These are phyloP conservation scores for Yarrowia sp. DNA, from an alignment of 805 yeast species.

Conservation along the genomic window DNA sequence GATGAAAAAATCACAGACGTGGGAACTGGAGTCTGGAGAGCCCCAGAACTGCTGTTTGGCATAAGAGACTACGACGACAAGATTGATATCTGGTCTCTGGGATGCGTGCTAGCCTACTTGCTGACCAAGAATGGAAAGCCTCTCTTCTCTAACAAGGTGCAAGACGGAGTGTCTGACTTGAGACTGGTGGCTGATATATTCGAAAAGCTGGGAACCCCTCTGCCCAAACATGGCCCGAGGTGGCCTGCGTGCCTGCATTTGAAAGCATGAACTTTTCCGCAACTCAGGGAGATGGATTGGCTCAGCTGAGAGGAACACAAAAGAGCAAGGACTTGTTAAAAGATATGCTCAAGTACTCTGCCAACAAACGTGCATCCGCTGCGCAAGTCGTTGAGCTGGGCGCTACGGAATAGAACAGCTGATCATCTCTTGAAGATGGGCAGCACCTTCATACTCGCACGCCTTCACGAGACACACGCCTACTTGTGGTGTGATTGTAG, in stretches of 20 bases:
- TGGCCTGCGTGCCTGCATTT: constrained; percentile 26
- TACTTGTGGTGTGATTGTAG: too few relatives aligned
- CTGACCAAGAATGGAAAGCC: constrained; percentile 43
- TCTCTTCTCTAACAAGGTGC: constrained; percentile 40
- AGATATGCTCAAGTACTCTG: background rate
- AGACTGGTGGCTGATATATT: constrained; percentile 55
- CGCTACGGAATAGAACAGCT: background rate
- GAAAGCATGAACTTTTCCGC: constrained; percentile 27
- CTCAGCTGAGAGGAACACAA: background rate
- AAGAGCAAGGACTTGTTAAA: background rate
- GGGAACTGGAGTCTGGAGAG: constrained; percentile 62
- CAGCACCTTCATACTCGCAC: too few relatives aligned
- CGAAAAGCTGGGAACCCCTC: constrained; percentile 61
- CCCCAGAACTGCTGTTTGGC: constrained; percentile 71
- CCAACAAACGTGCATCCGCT: constrained; percentile 10
- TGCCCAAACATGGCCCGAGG: constrained; percentile 31
- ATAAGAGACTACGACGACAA: constrained; percentile 50
- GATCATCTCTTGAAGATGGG: too few relatives aligned
- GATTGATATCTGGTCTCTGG: constrained; percentile 72
- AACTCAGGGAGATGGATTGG: background rate
- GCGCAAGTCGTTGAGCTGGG: background rate
- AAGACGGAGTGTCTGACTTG: constrained; percentile 49
- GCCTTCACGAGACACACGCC: too few relatives aligned
- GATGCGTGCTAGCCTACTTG: constrained; percentile 56
- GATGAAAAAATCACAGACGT: constrained; percentile 50